Conservation (phyloP, 1,284 basidiomycete genomes). For the Ceratobasidium sp. region DNA sequence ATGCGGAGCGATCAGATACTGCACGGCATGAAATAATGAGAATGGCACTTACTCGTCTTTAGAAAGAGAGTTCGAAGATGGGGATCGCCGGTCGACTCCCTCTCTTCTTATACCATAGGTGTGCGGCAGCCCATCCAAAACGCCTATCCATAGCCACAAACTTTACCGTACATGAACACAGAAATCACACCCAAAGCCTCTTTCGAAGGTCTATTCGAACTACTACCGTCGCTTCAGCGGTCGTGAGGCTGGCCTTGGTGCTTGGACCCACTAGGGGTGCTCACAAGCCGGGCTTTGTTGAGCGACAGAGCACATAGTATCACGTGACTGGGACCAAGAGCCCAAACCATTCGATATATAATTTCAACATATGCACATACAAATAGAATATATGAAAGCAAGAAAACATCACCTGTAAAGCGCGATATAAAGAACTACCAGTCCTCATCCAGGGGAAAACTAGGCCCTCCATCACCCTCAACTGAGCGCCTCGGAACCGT, state of each 20-base stretch:
- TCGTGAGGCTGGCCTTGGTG: conserved; percentile 7
- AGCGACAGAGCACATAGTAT: not conserved
- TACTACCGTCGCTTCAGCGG: not conserved
- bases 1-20: conserved; percentile 21
- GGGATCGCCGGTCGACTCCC: not conserved
- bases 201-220: not conserved
- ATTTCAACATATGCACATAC: conserved; percentile 45
- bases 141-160: conserved; percentile 1
- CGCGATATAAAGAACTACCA: conserved; percentile 22
- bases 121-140: not conserved
- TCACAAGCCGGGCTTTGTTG: conserved; percentile 6
- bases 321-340: not conserved
- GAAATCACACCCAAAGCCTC: conserved; percentile 5
- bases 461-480: conserved; percentile 6
- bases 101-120: conserved; percentile 3
- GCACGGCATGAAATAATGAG: not conserved
- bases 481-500: conserved; percentile 30
- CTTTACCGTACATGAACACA: not conserved
- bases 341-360: conserved; percentile 18
- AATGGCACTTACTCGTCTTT: not conserved
- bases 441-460: conserved; percentile 6
- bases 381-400: conserved; percentile 41
- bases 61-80: not conserved
- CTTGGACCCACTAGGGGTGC: not conserved
- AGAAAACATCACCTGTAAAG: conserved; percentile 28